Evolutionary conservation across 2,329 filamentous ascomycete species (phyloP), one percentile per base, ranked within the genome.

Genomic region (Neonectria hederae): DNA sequence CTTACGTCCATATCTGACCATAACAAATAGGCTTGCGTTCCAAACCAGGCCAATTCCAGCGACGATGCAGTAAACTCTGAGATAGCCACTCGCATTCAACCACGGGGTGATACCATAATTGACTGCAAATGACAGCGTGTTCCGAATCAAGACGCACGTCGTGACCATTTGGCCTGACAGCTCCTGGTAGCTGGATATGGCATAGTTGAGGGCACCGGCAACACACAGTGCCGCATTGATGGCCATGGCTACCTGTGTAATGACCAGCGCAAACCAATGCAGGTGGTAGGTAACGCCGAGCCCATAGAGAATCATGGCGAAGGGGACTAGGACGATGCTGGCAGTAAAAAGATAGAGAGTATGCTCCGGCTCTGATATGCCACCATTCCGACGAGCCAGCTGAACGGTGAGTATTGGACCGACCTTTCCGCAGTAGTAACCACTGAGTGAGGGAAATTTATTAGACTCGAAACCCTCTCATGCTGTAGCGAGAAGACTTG

Each of bases 291-390:
- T 62, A 7, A 74, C 74, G 8, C 69, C 75, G 7, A 80, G 63
- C 10, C 79, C 80, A 28, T 83, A 85, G 4, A 84, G 72, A 17
- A 83, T 74, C 54, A 83, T 69, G 0, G 81, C 82, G 3, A 78
- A 77, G 0, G 81, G 80, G 19, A 81, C 76, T 3, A 80, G 59
- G 6, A 83, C 48, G 55, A 80, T 76, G 30, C 79, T 78, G 2
- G 75, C 74, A n/a, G 80, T 66, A 62, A 80, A 74, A 13, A 76
- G 73, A 40, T 75, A 81, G 6, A 84, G 74, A 3, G 82, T 77
- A 77, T 84, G 84, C 69, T 84, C 83, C 1, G 83, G 80, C 70
- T 84, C 83, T 54, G 82, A 82, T 64, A 82, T 79, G 42, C 82
- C 82, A 32, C 76, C 76, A 65, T 84, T 83, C 17, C 77, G 74